Evolutionary conservation across 2,329 filamentous ascomycete genomes (phyloP).

Genomic region (Dothiorella sarmentorum): DNA sequence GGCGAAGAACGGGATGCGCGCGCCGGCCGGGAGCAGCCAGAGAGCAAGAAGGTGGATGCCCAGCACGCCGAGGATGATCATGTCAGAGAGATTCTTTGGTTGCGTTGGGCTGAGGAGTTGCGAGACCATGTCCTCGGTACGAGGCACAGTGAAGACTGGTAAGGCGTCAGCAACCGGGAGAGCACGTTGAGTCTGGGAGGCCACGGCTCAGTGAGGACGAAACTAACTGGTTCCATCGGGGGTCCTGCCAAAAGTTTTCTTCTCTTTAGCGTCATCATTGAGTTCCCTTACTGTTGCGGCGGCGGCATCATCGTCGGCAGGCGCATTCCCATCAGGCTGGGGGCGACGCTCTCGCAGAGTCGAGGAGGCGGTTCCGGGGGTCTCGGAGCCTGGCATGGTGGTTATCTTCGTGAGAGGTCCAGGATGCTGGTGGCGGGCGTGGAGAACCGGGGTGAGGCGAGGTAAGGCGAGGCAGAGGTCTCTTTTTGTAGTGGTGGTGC

Average conservation of each 20-base stretch:
- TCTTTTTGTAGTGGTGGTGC: neutral
- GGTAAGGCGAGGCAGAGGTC: neutral
- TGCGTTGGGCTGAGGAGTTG: slow-evolving; percentile 92
- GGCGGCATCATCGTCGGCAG: neutral
- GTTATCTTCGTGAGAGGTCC: neutral
- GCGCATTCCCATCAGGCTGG: neutral
- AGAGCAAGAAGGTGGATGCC: slow-evolving; percentile 70
- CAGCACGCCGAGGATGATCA: slow-evolving; percentile 74
- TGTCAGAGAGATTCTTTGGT: slow-evolving; percentile 90
- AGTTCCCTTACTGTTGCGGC: slow-evolving; percentile 43
- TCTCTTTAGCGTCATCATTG: slow-evolving; percentile 53
- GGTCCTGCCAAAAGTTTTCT: slow-evolving; percentile 87
- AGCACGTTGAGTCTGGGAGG: neutral
- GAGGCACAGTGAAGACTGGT: slow-evolving; percentile 88
- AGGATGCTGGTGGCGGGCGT: neutral
- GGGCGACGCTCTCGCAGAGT: slow-evolving; percentile 12
- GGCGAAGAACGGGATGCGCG: slow-evolving; percentile 76
- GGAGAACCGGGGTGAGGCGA: neutral
- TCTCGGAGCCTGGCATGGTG: slow-evolving; percentile 16
- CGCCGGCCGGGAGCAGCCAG: slow-evolving; percentile 65
- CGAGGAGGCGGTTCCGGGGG: slow-evolving; percentile 1
- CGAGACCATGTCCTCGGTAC: slow-evolving; percentile 98
- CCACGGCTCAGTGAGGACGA: neutral
- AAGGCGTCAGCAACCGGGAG: neutral
- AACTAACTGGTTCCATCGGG: slow-evolving; percentile 82